Evolutionary conservation across 768 basidiomycete genomes (phyloP).

Genomic region (Holtermannia corniformis): DNA sequence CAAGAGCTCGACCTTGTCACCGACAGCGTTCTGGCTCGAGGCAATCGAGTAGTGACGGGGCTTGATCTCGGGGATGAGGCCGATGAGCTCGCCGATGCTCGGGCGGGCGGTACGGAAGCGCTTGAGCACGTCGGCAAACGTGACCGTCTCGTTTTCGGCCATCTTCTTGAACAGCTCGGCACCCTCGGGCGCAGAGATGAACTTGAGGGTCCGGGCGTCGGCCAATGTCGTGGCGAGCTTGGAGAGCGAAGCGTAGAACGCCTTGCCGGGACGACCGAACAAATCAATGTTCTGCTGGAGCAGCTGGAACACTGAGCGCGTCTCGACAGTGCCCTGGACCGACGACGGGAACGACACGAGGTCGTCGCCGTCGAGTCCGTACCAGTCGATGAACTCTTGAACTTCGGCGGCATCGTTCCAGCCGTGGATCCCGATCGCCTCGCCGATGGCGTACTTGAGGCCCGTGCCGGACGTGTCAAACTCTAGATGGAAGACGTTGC

Average conservation of each 20-base stretch:
- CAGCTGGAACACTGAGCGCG: slow-evolving; percentile 86
- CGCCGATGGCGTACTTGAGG: slow-evolving; percentile 88
- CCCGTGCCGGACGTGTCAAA: slow-evolving; percentile 87
- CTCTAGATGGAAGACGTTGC: slow-evolving; percentile 98
- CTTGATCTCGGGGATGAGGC: slow-evolving; percentile 87
- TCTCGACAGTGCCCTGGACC: slow-evolving; percentile 60
- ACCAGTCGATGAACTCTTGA: slow-evolving; percentile 80
- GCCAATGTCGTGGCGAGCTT: slow-evolving; percentile 58
- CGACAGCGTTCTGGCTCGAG: slow-evolving; percentile 87
- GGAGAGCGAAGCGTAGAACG: slow-evolving; percentile 83
- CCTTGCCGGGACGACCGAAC: slow-evolving; percentile 90
- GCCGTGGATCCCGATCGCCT: slow-evolving; percentile 92
- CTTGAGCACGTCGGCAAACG: slow-evolving; percentile 75
- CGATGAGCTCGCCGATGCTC: slow-evolving; percentile 73
- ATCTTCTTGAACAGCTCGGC: slow-evolving; percentile 87
- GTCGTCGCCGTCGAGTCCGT: slow-evolving; percentile 69
- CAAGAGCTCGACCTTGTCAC: slow-evolving; percentile 84
- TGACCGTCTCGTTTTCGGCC: slow-evolving; percentile 86
- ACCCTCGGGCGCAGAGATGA: slow-evolving; percentile 90
- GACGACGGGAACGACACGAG: slow-evolving; percentile 73
- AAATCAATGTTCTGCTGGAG: slow-evolving; percentile 95
- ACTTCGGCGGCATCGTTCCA: slow-evolving; percentile 93
- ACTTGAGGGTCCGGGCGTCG: slow-evolving; percentile 72
- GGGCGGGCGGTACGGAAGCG: slow-evolving; percentile 71
- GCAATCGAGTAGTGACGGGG: slow-evolving; percentile 98